A percentile compares a stretch with the other conserved stretches of the same genome.
phyloP scores from a whole-genome alignment of 192 early-diverging fungal genomes.

The Dimargaris verticillata region DNA sequence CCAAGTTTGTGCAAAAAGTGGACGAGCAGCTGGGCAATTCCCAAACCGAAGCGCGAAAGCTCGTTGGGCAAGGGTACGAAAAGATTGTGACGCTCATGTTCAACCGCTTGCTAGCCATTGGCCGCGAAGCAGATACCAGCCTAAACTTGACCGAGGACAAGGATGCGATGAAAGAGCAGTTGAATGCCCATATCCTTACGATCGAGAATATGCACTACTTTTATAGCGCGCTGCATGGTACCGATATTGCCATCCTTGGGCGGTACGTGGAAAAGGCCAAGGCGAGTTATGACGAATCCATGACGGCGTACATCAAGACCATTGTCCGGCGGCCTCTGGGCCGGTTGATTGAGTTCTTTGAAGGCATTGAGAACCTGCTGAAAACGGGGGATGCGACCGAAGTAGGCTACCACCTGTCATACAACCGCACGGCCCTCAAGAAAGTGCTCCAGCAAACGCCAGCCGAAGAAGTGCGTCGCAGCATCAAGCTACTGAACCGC shows the following conservation, averaged over 20 bases:
- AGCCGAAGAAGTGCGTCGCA: slow-evolving; percentile 51
- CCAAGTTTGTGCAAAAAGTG: slow-evolving; percentile 67
- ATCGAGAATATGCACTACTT: slow-evolving; percentile 95
- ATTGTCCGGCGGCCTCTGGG: slow-evolving; percentile 78
- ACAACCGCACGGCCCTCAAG: slow-evolving; percentile 66
- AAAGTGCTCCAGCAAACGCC: slow-evolving; percentile 76
- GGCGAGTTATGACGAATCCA: slow-evolving; percentile 56
- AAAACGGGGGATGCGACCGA: slow-evolving; percentile 56
- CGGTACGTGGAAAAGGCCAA: slow-evolving; percentile 67
- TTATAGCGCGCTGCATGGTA: slow-evolving; percentile 55
- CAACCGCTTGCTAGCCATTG: slow-evolving; percentile 67
- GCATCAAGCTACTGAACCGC: slow-evolving; percentile 65
- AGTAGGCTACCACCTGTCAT: slow-evolving; percentile 63
- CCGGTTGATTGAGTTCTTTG: slow-evolving; percentile 86
- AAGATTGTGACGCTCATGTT: slow-evolving; percentile 70
- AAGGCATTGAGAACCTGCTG: slow-evolving; percentile 77
- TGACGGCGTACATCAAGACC: slow-evolving; percentile 72
- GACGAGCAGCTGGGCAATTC: slow-evolving; percentile 35
- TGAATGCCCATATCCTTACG: slow-evolving; percentile 74
- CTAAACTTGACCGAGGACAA: slow-evolving; percentile 58
- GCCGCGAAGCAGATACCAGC: slow-evolving; percentile 46
- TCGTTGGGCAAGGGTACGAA: slow-evolving; percentile 67
- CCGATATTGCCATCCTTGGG: slow-evolving; percentile 56
- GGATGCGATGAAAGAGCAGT: slow-evolving; percentile 54
- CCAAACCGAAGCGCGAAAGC: slow-evolving; percentile 38